These are phyloP conservation scores for Pezicula radicicola DNA, from an alignment of 2,329 filamentous ascomycete genomes.

Conservation along the genomic window DNA sequence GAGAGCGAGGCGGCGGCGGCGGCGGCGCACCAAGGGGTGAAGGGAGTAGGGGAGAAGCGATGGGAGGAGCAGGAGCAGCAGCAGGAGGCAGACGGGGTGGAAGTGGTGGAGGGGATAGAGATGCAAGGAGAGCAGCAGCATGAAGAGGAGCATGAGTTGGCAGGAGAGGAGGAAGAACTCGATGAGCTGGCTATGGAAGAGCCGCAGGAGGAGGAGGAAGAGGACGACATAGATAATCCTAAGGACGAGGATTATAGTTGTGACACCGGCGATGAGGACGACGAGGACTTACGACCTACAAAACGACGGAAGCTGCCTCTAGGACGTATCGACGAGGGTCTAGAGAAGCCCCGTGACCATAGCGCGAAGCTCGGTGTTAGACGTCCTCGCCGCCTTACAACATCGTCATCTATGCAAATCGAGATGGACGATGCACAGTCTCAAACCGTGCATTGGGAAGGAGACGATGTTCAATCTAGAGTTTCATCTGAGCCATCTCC, in stretches of 20 bases:
- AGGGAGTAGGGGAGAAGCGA: not conserved
- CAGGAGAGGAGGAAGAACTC: not conserved
- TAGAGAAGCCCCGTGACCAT: not conserved
- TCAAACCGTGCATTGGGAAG: not conserved
- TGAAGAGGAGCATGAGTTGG: not conserved
- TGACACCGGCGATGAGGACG: not conserved
- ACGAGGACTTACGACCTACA: not conserved
- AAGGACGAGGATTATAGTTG: not conserved
- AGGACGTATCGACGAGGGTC: not conserved
- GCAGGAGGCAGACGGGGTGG: not conserved
- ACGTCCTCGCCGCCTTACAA: not conserved
- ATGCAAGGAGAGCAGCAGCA: not conserved
- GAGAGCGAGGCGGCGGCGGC: not conserved
- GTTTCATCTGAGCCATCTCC: not conserved
- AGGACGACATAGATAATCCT: not conserved
- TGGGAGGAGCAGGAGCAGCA: no score
- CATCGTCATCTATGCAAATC: not conserved
- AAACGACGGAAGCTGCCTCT: not conserved
- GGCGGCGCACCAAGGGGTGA: not conserved
- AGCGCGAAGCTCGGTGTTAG: not conserved
- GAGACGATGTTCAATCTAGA: not conserved
- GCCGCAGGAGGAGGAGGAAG: not conserved
- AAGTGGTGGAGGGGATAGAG: not conserved
- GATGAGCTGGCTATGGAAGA: not conserved
- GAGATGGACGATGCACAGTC: not conserved